phyloP scores from a whole-genome alignment of 148 eudicot species.

The Linanthus parryae region DNA sequence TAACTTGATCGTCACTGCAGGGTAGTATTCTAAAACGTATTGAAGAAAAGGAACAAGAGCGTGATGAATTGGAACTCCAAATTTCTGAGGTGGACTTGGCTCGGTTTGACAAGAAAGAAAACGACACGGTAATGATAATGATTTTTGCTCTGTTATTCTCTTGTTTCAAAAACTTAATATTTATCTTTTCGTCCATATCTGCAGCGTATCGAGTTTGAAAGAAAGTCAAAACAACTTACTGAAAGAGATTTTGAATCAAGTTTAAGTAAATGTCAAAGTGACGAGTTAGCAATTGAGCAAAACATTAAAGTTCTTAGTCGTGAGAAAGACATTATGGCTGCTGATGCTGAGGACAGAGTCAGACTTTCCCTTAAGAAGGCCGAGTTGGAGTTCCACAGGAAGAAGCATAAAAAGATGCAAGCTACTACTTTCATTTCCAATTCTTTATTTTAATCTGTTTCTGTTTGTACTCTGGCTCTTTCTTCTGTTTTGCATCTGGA shows the following conservation, averaged over 20 bases:
- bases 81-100: constrained; percentile 42
- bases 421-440: constrained; percentile 2
- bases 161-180: background rate
- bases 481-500: constrained; percentile 7
- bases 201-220: constrained; percentile 62
- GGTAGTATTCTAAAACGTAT: constrained; percentile 33
- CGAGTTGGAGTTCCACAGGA: constrained; percentile 53
- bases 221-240: constrained; percentile 48
- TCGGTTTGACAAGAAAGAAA: constrained; percentile 65
- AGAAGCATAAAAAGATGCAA: constrained; percentile 72
- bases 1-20: constrained; percentile 29
- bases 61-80: constrained; percentile 45
- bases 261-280: constrained; percentile 38
- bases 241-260: constrained; percentile 39
- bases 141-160: constrained; percentile 3
- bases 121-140: constrained; percentile 39
- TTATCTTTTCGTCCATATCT: constrained; percentile 7
- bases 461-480: constrained; percentile 3
- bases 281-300: constrained; percentile 28
- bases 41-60: constrained; percentile 49
- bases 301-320: constrained; percentile 47
- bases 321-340: constrained; percentile 46
- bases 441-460: background rate
- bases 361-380: constrained; percentile 54
- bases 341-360: constrained; percentile 67